Evolutionary conservation across 2,329 filamentous ascomycete species (phyloP).

Genomic region (Cyanodermella asteris): DNA sequence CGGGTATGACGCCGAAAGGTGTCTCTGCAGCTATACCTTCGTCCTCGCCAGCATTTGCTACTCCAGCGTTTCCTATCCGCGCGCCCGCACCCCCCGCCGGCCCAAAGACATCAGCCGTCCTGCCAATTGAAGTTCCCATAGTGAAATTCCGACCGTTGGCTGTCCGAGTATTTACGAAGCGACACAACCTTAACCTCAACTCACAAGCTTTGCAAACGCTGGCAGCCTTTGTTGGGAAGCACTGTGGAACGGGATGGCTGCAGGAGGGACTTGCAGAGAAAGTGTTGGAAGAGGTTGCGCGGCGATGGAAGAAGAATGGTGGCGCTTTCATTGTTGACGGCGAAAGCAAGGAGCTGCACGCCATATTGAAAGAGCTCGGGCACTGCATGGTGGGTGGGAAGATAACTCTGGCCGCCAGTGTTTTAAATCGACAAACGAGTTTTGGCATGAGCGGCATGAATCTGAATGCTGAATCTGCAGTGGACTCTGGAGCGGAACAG

Average conservation of each 20-base stretch:
- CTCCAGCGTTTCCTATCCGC: slow-evolving; percentile 53
- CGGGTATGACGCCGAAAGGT: too few species aligned
- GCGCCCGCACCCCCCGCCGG: slow-evolving; percentile 20
- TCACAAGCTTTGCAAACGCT: slow-evolving; percentile 69
- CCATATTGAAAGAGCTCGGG: slow-evolving; percentile 66
- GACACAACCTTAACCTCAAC: slow-evolving; percentile 81
- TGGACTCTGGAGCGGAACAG: slow-evolving; percentile 27
- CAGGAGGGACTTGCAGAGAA: slow-evolving; percentile 85
- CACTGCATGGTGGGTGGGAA: slow-evolving; percentile 75
- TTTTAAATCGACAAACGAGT: slow-evolving; percentile 35
- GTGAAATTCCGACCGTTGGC: slow-evolving; percentile 73
- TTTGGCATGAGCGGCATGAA: slow-evolving; percentile 32
- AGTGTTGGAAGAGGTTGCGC: slow-evolving; percentile 77
- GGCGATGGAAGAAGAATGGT: slow-evolving; percentile 74
- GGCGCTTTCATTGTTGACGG: slow-evolving; percentile 85
- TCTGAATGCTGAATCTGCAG: too few species aligned
- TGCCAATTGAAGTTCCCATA: slow-evolving; percentile 76
- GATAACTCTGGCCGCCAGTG: slow-evolving; percentile 21
- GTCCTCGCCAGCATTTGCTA: slow-evolving; percentile 77
- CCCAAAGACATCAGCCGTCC: slow-evolving; percentile 39
- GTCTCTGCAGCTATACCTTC: slow-evolving; percentile 69
- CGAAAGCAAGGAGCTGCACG: slow-evolving; percentile 48
- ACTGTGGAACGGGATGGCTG: slow-evolving; percentile 90
- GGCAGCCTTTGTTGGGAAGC: slow-evolving; percentile 72
- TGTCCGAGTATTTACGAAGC: slow-evolving; percentile 91